These are phyloP conservation scores for Fraxinus sp. DNA, from an alignment of 305 asterid species.

Conservation along the genomic window DNA sequence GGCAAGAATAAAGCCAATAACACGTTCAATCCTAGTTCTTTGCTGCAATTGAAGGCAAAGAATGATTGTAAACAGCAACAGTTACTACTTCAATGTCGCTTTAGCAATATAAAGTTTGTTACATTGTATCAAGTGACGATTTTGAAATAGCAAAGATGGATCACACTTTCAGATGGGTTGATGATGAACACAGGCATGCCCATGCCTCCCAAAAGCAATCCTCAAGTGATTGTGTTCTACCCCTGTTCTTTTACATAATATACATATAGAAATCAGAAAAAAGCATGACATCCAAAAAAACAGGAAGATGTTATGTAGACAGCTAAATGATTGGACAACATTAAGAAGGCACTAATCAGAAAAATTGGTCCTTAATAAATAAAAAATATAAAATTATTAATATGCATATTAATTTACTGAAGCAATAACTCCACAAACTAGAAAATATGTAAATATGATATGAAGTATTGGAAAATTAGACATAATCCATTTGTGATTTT, in stretches of 20 bases:
- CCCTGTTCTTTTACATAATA: conserved; percentile 56
- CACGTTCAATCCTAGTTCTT: conserved; percentile 91
- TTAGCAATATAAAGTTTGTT: conserved; percentile 27
- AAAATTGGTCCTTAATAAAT: background rate
- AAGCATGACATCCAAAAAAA: conserved; percentile 15
- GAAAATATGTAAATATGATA: background rate
- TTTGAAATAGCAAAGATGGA: conserved; percentile 37
- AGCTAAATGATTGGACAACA: background rate
- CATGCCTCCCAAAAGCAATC: conserved; percentile 99
- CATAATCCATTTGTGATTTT: background rate
- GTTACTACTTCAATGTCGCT: conserved; percentile 28
- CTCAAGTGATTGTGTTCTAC: conserved; percentile 68
- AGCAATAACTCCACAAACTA: background rate
- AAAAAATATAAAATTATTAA: conserved; percentile 8
- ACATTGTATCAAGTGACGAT: conserved; percentile 35
- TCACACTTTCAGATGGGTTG: conserved; percentile 92
- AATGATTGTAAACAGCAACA: conserved; percentile 25
- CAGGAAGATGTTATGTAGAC: background rate
- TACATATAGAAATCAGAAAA: conserved; percentile 20
- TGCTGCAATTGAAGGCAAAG: conserved; percentile 65
- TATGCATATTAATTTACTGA: conserved; percentile 1
- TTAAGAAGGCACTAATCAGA: background rate
- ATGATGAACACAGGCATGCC: conserved; percentile 97
- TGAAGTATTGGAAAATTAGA: background rate
- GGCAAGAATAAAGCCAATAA: conserved; percentile 89